Conservation (phyloP, 139 green algal species). For the Diplosphaera chodatii region DNA sequence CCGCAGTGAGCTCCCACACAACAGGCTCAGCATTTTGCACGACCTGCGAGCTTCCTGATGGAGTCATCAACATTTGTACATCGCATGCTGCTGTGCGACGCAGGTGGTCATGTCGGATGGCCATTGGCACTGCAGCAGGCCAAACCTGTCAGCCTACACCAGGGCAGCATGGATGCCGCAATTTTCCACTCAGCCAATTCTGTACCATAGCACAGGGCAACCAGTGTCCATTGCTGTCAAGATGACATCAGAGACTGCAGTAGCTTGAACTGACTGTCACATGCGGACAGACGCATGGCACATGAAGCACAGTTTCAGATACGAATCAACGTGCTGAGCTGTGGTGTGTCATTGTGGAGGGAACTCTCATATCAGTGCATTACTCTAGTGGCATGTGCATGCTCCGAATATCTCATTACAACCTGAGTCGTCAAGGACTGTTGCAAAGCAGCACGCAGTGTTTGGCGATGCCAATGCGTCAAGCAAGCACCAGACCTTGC, state of each 20-base stretch:
- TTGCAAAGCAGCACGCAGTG: too few species aligned
- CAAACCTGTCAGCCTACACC: slow-evolving; percentile 16
- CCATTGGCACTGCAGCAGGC: slow-evolving; percentile 24
- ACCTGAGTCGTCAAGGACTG: too few species aligned
- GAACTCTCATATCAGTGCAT: too few species aligned
- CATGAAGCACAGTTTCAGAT: not conserved
- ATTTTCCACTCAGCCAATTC: slow-evolving; percentile 18
- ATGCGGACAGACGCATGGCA: too few species aligned
- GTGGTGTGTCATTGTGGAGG: too few species aligned
- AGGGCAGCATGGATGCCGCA: slow-evolving; percentile 39
- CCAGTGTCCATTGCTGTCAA: slow-evolving; percentile 12
- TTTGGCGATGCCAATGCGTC: too few species aligned
- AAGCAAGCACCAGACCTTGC: too few species aligned
- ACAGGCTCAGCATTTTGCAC: not conserved
- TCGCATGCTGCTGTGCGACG: not conserved
- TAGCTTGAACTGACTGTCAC: too few species aligned
- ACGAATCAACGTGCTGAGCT: too few species aligned
- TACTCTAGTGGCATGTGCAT: too few species aligned
- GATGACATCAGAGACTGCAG: too few species aligned
- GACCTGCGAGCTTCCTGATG: not conserved
- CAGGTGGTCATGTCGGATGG: slow-evolving; percentile 19
- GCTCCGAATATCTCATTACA: too few species aligned
- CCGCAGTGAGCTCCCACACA: slow-evolving; percentile 3
- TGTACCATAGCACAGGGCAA: not conserved
- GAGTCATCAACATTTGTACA: not conserved